Evolutionary conservation across 2,329 filamentous ascomycete species (phyloP).

Genomic region (Xylaria sp.): DNA sequence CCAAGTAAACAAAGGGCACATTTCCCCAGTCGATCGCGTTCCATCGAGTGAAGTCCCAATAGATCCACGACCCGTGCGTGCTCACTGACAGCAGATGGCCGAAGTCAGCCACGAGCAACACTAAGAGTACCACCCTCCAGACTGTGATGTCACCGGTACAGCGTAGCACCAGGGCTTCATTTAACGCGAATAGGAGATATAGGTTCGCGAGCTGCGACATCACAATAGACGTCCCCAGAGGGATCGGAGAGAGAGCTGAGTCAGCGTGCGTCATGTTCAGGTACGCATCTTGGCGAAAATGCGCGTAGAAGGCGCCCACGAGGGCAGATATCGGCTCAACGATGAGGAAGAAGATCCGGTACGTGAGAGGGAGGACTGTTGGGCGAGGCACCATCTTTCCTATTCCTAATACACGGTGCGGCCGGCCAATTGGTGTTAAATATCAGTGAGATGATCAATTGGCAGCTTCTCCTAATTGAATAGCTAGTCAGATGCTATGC

Average conservation of each 20-base stretch:
- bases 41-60: conserved; percentile 71
- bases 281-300: conserved; percentile 66
- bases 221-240: conserved; percentile 71
- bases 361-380: conserved; percentile 65
- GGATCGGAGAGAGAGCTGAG: conserved; percentile 59
- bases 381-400: conserved; percentile 42
- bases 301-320: conserved; percentile 63
- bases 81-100: conserved; percentile 77
- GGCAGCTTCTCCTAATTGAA: not conserved
- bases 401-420: not conserved
- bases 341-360: conserved; percentile 79
- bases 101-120: conserved; percentile 78
- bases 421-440: not conserved
- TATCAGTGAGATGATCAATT: not conserved
- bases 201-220: conserved; percentile 82
- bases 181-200: conserved; percentile 80
- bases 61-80: conserved; percentile 68
- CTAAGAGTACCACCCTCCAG: conserved; percentile 75
- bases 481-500: conserved; percentile 4
- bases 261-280: conserved; percentile 68
- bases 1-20: conserved; percentile 75
- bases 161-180: conserved; percentile 80
- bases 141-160: conserved; percentile 74
- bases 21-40: conserved; percentile 77
- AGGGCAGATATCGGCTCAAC: conserved; percentile 71